Evolutionary conservation across 805 yeast genomes (phyloP), one percentile per base, ranked within the genome.

Genomic region (Debaryomyces maramus): DNA sequence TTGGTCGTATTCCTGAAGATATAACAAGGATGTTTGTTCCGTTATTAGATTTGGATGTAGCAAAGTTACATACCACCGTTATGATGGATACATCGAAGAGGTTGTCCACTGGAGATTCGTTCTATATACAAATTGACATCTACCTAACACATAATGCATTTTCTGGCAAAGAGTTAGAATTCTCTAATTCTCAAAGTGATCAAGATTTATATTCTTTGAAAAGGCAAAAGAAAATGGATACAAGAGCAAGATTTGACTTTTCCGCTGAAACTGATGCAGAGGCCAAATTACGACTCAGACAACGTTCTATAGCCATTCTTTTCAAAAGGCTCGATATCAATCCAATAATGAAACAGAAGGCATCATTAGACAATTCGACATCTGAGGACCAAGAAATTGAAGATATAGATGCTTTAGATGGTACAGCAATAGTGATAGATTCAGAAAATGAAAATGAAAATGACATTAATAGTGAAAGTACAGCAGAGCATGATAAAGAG

Each of bases 1-100:
- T 90, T 21, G 97, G 93, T 0, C 74, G 96, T 48, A 56, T 87
- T 1, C 82, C 87, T 0, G 89, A 83, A 46, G 85, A 79, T 36
- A 67, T 79, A 21, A 88, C 95, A 0, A 61, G 74, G 4, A 73
- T 82, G 8, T 55, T 90, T 7, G 75, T 82, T 3, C 88, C 95
- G 0, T 66, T 89, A 22, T 40, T 86, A 2, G 85, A 78, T 39
- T 59, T 75, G 7, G 67, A 70, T 6, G 67, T 80, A 3, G 75
- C 85, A 28, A 53, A 56, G 2, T 81, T 87, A 48, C 75, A 75
- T 28, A 79, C 79, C 1, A 71, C 78, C 0, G 70, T 86, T 24
- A 70, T 85, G 6, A 78, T 73, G 52, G 78, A 82, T 30, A 84
- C 81, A 14, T 65, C 68, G 8, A 43, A 48, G 20, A 58, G 81